Conservation (phyloP, 768 basidiomycete genomes). For the Boletus fagicola region DNA sequence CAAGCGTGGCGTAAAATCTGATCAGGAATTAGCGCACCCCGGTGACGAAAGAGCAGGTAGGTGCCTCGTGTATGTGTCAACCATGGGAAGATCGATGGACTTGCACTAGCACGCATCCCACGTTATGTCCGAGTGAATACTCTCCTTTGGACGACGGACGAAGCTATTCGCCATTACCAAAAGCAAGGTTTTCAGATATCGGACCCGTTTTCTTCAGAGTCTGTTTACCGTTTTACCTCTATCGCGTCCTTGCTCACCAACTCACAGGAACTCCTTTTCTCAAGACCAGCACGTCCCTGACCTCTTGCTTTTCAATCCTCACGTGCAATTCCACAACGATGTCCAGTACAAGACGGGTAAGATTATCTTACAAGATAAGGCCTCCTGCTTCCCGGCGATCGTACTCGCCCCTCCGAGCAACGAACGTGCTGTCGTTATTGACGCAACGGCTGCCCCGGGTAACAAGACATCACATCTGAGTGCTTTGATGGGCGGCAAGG, state of each 20-base stretch:
- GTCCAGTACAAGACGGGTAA: conserved; percentile 72
- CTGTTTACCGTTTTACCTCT: conserved; percentile 5
- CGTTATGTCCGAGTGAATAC: conserved; percentile 87
- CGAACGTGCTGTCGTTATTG: conserved; percentile 61
- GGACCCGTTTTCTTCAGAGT: conserved; percentile 56
- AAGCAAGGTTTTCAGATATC: conserved; percentile 54
- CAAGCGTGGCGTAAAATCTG: conserved; percentile 63
- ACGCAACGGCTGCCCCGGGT: conserved; percentile 95
- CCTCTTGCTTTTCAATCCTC: conserved; percentile 75
- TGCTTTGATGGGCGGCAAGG: conserved; percentile 79
- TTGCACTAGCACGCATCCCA: conserved; percentile 59
- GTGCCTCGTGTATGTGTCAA: conserved; percentile 12
- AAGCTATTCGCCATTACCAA: conserved; percentile 58
- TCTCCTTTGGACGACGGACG: conserved; percentile 59
- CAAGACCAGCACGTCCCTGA: conserved; percentile 80
- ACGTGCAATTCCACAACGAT: conserved; percentile 65
- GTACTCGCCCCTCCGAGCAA: conserved; percentile 73
- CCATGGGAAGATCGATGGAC: not conserved
- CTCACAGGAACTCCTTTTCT: conserved; percentile 57
- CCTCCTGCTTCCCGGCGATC: conserved; percentile 92
- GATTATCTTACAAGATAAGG: conserved; percentile 95
- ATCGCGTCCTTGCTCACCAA: conserved; percentile 1
- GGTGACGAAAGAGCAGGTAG: conserved; percentile 65
- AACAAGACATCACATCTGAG: conserved; percentile 97
- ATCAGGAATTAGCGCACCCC: conserved; percentile 59